phyloP scores from a whole-genome alignment of 139 green algal genomes.

The Chlamydomonas sp. region DNA sequence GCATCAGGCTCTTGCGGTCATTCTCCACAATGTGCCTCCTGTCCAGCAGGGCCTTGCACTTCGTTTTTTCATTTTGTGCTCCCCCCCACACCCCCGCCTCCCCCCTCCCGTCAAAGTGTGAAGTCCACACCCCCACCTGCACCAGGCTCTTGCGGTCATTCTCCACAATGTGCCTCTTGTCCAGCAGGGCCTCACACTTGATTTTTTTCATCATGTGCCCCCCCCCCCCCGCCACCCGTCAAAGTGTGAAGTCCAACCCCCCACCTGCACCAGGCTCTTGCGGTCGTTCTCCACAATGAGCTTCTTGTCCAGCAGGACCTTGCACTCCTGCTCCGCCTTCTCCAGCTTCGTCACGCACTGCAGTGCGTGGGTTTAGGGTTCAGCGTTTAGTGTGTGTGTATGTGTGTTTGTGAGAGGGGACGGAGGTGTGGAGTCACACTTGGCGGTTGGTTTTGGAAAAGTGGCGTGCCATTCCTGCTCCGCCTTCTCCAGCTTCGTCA shows the following conservation, averaged over 20 bases:
- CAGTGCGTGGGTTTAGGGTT: background rate
- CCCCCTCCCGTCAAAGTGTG: too few relatives aligned
- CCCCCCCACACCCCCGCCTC: too few relatives aligned
- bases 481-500: constrained; percentile 85
- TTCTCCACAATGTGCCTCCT: too few relatives aligned
- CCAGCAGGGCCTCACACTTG: constrained; percentile 73
- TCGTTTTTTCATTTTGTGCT: too few relatives aligned
- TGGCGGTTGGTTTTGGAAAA: too few relatives aligned
- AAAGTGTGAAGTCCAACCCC: too few relatives aligned
- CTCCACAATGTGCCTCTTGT: constrained; percentile 51
- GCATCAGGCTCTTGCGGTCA: too few relatives aligned
- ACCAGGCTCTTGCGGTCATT: constrained; percentile 21
- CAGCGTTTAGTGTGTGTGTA: background rate
- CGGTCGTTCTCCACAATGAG: constrained; percentile 29
- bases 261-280: constrained; percentile 17
- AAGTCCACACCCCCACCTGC: too few relatives aligned
- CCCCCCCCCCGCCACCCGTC: too few relatives aligned
- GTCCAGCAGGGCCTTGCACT: too few relatives aligned
- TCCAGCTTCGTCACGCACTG: constrained; percentile 76
- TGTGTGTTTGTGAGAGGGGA: background rate
- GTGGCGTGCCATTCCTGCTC: constrained; percentile 76
- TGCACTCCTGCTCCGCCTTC: constrained; percentile 80
- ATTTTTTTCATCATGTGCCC: too few relatives aligned
- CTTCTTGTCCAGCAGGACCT: constrained; percentile 65
- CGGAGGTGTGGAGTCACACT: too few relatives aligned